Conservation (phyloP, 139 green algal genomes). For the Picochlorum sp. region DNA sequence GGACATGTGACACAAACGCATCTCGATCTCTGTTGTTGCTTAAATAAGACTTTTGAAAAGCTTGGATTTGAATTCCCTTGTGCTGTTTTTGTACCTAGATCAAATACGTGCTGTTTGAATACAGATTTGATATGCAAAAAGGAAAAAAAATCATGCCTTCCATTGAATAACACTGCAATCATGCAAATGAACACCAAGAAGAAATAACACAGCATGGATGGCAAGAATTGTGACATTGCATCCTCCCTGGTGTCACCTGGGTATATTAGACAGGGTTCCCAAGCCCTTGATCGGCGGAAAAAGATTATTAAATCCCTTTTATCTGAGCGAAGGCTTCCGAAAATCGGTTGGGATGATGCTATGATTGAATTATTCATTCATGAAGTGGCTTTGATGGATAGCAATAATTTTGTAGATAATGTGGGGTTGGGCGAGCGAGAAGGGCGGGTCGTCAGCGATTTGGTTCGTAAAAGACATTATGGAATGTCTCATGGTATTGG, state of each 20-base stretch:
- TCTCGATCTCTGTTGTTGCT: too few species aligned
- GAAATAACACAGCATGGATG: slow-evolving; percentile 43
- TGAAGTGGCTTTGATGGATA: slow-evolving; percentile 87
- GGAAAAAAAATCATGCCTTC: too few species aligned
- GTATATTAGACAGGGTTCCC: slow-evolving; percentile 67
- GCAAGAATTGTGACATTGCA: slow-evolving; percentile 44
- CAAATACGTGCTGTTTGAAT: too few species aligned
- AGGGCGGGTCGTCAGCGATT: slow-evolving; percentile 60
- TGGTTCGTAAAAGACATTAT: slow-evolving; percentile 71
- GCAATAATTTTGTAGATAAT: slow-evolving; percentile 90
- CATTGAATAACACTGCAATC: too few species aligned
- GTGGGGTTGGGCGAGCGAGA: slow-evolving; percentile 92
- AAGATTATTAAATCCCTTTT: slow-evolving; percentile 69
- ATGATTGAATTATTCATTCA: slow-evolving; percentile 83
- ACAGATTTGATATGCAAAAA: too few species aligned
- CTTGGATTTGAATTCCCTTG: too few species aligned
- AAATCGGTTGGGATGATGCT: slow-evolving; percentile 73
- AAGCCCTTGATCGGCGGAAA: slow-evolving; percentile 36
- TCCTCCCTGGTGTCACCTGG: slow-evolving; percentile 41
- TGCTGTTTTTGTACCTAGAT: too few species aligned
- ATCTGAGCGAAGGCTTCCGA: slow-evolving; percentile 57
- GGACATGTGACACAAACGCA: too few species aligned
- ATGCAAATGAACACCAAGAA: too few species aligned
- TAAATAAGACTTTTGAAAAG: too few species aligned
- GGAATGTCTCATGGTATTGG: slow-evolving; percentile 88